These are phyloP conservation scores for Lodderomyces orthopsilosis DNA, from an alignment of 1,139 yeast species.

Conservation along the genomic window DNA sequence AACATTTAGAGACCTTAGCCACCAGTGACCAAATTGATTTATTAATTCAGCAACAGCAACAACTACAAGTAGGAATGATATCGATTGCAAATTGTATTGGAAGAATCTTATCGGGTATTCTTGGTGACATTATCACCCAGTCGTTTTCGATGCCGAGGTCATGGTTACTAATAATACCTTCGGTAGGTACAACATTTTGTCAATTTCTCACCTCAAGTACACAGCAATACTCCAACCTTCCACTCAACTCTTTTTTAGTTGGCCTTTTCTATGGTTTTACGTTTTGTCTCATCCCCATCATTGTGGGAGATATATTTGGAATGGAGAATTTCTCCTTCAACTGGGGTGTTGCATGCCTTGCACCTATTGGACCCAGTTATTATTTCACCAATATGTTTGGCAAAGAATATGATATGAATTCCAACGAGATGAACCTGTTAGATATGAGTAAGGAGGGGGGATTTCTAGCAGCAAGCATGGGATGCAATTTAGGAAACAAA, in stretches of 20 bases:
- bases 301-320: conserved; percentile 59
- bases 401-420: conserved; percentile 45
- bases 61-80: conserved; percentile 53
- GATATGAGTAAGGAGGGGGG: background rate
- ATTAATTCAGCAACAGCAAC: conserved; percentile 48
- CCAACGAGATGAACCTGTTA: conserved; percentile 13
- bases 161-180: conserved; percentile 47
- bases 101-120: conserved; percentile 48
- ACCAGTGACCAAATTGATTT: conserved; percentile 18
- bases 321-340: conserved; percentile 52
- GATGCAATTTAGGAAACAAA: conserved; percentile 37
- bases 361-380: conserved; percentile 53
- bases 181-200: conserved; percentile 37
- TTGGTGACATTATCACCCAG: conserved; percentile 50
- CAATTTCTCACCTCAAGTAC: conserved; percentile 41
- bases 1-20: background rate
- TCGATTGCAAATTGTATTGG: conserved; percentile 57
- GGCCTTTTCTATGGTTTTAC: conserved; percentile 60
- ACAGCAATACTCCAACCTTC: conserved; percentile 27
- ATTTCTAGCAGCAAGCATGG: background rate
- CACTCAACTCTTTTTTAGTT: conserved; percentile 40
- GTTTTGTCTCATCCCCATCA: conserved; percentile 55
- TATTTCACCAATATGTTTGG: conserved; percentile 54
- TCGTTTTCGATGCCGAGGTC: conserved; percentile 42
- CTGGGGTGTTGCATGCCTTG: conserved; percentile 56